Base-by-base conservation (phyloP, 345 rosid genomes). In the Populus simonii region DNA sequence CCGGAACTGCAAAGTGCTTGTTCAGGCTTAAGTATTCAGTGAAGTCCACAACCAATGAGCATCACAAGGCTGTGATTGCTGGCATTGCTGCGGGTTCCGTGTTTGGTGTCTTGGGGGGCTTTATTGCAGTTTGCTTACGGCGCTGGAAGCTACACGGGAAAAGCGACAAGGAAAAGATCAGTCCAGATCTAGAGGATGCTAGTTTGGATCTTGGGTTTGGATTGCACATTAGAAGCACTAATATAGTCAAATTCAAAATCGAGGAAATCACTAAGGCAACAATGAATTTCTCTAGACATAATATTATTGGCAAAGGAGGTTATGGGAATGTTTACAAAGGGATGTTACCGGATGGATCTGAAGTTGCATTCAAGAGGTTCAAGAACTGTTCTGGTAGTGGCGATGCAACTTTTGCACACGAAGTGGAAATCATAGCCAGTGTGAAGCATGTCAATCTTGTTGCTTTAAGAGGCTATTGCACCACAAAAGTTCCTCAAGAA, bases 341-440 rank as follows among this genome's bases (percentile, higher is more conserved):
- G 53, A 35, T 22, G 7, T 71, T 85, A 53, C 68, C 67, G 15
- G 84, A 86, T 63, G 84, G 86, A 9, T 41, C 86, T 18, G 82
- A 82, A 77, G 87, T 84, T 63, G 89, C 88, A 12, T 39, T 82
- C 65, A 88, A 86, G 77, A 83, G 90, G 74, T 83, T 86, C 75
- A 86, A 86, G 79, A 84, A 84, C 29, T 79, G 82, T 68, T 84
- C 87, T 13, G 74, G 75, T 36, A 41, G 72, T 3, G 82, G 86
- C 12, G 89, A 79, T 73, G 83, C 71, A 49, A 81, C 31, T 70
- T 88, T 84, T 66, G 83, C 80, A 8, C 84, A 88, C 33, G 90
- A 87, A 73, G 87, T 85, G 53, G 85, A 82, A 73, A 73, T 85
- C 53, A 87, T 84, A 59, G 88, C 88, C 59, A 87, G 88, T 74